Evolutionary conservation across 2,329 filamentous ascomycete genomes (phyloP).

Genomic region (Fusarium sp.): DNA sequence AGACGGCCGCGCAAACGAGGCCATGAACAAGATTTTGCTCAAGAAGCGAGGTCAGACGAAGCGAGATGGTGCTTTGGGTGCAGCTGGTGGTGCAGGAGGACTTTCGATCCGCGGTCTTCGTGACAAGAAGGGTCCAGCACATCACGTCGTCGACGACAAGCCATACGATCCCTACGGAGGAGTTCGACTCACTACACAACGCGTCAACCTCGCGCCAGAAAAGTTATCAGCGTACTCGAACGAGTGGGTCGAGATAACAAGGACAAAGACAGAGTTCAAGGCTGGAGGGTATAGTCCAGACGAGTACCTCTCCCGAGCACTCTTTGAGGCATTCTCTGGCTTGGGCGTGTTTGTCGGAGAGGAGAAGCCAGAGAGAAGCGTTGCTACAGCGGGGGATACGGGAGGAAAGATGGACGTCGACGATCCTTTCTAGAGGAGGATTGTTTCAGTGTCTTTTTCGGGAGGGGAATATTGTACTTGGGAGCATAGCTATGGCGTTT

Average conservation of each 20-base stretch:
- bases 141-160: slow-evolving; percentile 66
- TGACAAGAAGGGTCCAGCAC: slow-evolving; percentile 59
- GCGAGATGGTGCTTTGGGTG: slow-evolving; percentile 52
- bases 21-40: slow-evolving; percentile 72
- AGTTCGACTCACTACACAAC: slow-evolving; percentile 73
- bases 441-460: background rate
- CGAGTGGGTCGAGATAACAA: slow-evolving; percentile 76
- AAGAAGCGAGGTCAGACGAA: slow-evolving; percentile 76
- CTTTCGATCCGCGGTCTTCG: slow-evolving; percentile 86
- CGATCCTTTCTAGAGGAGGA: slow-evolving; percentile 54
- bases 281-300: slow-evolving; percentile 86
- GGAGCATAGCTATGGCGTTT: slow-evolving; percentile 46
- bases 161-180: slow-evolving; percentile 93
- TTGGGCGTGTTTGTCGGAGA: slow-evolving; percentile 89
- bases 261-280: slow-evolving; percentile 73
- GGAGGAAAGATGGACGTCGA: slow-evolving; percentile 63
- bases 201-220: slow-evolving; percentile 69
- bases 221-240: slow-evolving; percentile 77
- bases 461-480: background rate
- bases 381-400: slow-evolving; percentile 48
- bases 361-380: slow-evolving; percentile 66
- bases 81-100: slow-evolving; percentile 44
- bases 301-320: slow-evolving; percentile 83
- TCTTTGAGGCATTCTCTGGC: slow-evolving; percentile 92
- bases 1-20: slow-evolving; percentile 69